Evolutionary conservation across 2,329 filamentous ascomycete species (phyloP), one percentile per base, ranked within the genome.

Genomic region (Sporothrix dimorphospora): DNA sequence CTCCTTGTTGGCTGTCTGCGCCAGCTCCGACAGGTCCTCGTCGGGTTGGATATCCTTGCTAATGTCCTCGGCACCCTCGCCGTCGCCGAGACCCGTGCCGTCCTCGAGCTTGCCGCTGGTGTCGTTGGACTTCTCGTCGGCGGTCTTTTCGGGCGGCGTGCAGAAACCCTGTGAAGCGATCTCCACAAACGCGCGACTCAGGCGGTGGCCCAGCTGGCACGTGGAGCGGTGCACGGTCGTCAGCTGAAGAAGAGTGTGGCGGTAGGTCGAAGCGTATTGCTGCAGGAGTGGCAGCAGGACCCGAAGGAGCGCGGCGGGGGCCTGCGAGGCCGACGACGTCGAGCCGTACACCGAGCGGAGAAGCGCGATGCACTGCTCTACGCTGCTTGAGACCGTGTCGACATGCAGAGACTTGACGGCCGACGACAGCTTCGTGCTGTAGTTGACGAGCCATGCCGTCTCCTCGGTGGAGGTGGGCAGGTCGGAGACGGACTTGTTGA

Each of bases 21-120:
- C 95, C 59, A 99, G 85, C 76, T 99, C 96, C 0, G 92, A 90
- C 4, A 99, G 83, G 79, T 99, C 94, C 80, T 99, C 96, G 73
- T 99, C 95, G 19, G 95, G 91, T 75, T 93, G 90, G 63, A 99
- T 92, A 78, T 99, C 96, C 79, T 99, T 98, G 81, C 94, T 98
- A 75, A 99, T 98, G 80, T 99, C 95, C 79, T 99, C 94, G 4
- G 92, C 94, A 21, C 95, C 97, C 80, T 98, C 93, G 12, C 96
- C 97, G 61, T 98, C 96, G 24, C 96, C 97, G 30, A 99, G 89
- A 45, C 96, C 97, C 12, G 94, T 98, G 19, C 97, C 97, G 49
- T 90, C 90, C 81, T 99, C 95, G 40, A 98, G 85, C 77, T 97
- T 92, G 14, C 94, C 93, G 30, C 89, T 87, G 24, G 63, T 63